A percentile compares a stretch with the other conserved stretches of the same genome.
phyloP scores from a whole-genome alignment of 140 eudicot genomes.

The Ambrosia hybrid region DNA sequence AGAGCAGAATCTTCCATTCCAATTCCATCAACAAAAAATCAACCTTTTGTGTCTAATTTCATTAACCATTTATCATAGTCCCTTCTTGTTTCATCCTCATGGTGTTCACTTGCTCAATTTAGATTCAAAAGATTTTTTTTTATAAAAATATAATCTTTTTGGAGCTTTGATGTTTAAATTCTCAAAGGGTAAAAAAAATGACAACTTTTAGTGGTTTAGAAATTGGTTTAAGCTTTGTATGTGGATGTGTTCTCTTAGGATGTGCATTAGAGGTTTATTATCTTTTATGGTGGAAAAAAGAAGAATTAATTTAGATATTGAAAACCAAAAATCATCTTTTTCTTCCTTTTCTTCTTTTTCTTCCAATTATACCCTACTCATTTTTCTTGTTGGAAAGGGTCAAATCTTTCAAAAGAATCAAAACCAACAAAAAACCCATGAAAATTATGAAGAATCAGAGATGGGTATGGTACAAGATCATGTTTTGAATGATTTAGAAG shows the following conservation, averaged over 20 bases:
- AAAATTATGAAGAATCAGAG: slow-evolving; percentile 51
- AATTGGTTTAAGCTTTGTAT: slow-evolving; percentile 67
- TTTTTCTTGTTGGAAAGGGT: slow-evolving; percentile 58
- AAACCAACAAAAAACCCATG: slow-evolving; percentile 33
- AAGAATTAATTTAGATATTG: slow-evolving; percentile 35
- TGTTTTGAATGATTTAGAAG: slow-evolving; percentile 40
- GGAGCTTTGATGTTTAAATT: slow-evolving; percentile 31
- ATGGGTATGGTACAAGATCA: slow-evolving; percentile 39
- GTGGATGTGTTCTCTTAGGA: slow-evolving; percentile 72
- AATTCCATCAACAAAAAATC: slow-evolving; percentile 20
- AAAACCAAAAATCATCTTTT: slow-evolving; percentile 31
- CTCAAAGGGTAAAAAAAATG: slow-evolving; percentile 42
- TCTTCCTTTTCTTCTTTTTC: slow-evolving; percentile 24
- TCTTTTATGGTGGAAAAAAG: slow-evolving; percentile 72
- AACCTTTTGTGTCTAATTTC: slow-evolving; percentile 7
- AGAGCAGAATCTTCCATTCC: slow-evolving; percentile 29
- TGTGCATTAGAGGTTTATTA: slow-evolving; percentile 67
- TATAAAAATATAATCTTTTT: slow-evolving; percentile 8
- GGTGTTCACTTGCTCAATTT: slow-evolving; percentile 5
- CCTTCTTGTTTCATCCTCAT: no score
- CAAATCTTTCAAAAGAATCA: slow-evolving; percentile 12
- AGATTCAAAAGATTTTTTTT: slow-evolving; percentile 5
- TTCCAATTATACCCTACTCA: slow-evolving; percentile 34
- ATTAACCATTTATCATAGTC: no score
- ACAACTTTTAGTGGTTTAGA: slow-evolving; percentile 73